Conservation (phyloP, 2,329 filamentous ascomycete species). For the Esteya vermicola region DNA sequence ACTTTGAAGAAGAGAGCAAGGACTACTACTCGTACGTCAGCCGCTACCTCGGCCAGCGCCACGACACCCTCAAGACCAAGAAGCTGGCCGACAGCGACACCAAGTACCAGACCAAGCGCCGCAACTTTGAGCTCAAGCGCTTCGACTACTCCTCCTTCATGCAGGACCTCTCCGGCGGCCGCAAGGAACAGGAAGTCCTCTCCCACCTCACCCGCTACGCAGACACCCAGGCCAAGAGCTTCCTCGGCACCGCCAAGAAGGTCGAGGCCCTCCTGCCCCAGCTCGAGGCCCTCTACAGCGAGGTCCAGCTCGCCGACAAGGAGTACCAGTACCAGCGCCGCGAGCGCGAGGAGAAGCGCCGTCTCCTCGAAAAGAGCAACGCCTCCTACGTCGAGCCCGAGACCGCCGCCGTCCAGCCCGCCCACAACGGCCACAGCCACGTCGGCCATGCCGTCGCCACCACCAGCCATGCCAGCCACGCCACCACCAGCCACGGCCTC, state of each 20-base stretch:
- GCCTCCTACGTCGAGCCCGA: slow-evolving; percentile 59
- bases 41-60: slow-evolving; percentile 87
- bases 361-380: slow-evolving; percentile 78
- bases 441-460: not conserved
- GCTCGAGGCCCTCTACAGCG: slow-evolving; percentile 71
- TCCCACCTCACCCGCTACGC: slow-evolving; percentile 92
- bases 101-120: slow-evolving; percentile 87
- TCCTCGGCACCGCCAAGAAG: slow-evolving; percentile 70
- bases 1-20: slow-evolving; percentile 97
- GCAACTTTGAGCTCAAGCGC: slow-evolving; percentile 90
- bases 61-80: slow-evolving; percentile 94
- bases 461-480: not conserved
- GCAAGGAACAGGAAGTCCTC: slow-evolving; percentile 92
- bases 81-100: slow-evolving; percentile 89
- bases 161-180: slow-evolving; percentile 97
- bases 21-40: slow-evolving; percentile 96
- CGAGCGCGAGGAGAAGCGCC: slow-evolving; percentile 90
- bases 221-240: slow-evolving; percentile 73
- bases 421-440: not conserved
- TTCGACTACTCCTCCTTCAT: slow-evolving; percentile 99
- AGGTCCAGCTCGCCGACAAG: slow-evolving; percentile 89
- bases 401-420: slow-evolving; percentile 3
- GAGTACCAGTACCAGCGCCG: slow-evolving; percentile 90
- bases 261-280: slow-evolving; percentile 80
- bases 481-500: not conserved